Evolutionary conservation across 106 monocot genomes (phyloP), one percentile per base, ranked within the genome.

Genomic region (Phalaenopsis aphrodite): DNA sequence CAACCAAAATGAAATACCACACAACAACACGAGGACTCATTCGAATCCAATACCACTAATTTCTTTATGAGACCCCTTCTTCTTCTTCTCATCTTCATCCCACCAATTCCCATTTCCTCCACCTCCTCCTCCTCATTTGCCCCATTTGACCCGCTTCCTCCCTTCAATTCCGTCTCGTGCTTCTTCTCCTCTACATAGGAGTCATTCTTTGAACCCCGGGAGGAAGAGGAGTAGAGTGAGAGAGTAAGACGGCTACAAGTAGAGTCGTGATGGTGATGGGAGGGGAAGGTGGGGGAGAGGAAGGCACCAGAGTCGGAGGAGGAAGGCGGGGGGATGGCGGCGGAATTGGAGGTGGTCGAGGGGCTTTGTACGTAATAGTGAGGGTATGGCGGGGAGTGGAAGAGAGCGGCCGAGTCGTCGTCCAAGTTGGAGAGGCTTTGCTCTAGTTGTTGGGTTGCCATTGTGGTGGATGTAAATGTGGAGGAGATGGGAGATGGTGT

Each of bases 341-440:
- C 79, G 42, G 80, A 81, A 45, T 89, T 83, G 82, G 91, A 95
- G 78, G 87, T 66, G 41, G 87, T 76, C 73, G 91, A 94, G 75
- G 94, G 94, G 87, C 92, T 92, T 79, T 92, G 88, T 12, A 95
- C 92, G 67, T 85, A 95, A 87, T 95, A 92, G 45, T 86, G 65
- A 23, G 83, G 78, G 56, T 84, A 76, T 23, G 85, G 81, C 77
- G 84, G 86, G 47, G 91, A 71, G 65, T 82, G 81, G 82, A 93
- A 85, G n/a, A 89, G 86, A 24, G 86, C 84, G 72, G 83, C 84
- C 3, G 89, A 56, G 41, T 94, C 91, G 69, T 88, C 52, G 5
- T 77, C 82, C 11, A 49, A 49, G 49, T 24, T 73, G 16, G 74
- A 85, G 76, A 37, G 23, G 0, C 8, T 24, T 6, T 73, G 83